Evolutionary conservation across 108 stramenopile species (phyloP), one percentile per base, ranked within the genome.

Genomic region (Nitzschia palea): DNA sequence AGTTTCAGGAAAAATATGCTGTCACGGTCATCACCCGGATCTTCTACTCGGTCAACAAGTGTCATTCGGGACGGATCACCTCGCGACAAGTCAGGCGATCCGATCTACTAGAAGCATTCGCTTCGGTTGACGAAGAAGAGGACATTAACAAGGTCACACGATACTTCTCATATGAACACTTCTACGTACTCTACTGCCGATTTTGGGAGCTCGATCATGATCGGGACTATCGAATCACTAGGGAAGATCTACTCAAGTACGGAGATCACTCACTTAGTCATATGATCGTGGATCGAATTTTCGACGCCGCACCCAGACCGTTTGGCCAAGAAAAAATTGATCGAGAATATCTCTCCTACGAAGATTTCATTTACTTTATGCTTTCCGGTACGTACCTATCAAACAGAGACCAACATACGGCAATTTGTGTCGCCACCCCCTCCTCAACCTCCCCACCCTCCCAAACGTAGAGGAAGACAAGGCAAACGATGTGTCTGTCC

Each of bases 351-450:
- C 62, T 97, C 32, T 80, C 85, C 15, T 99, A 98, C 77, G 96
- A 98, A 81, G 97, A 98, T 70, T 99, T 98, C 57, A 94, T 98
- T 47, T 99, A 93, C 78, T 98, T 99, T 77, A 97, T 99, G 95
- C 74, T 97, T 2, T 80, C 84, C 44, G 70, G 70, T 71, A 71
- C 6, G 70, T 35, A 5, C 5, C 48, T 50, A n/a, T 20, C n/a
- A n/a, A n/a, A n/a, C n/a, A n/a, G n/a, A n/a, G n/a, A n/a, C n/a
- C n/a, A n/a, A n/a, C n/a, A n/a, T n/a, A n/a, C n/a, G n/a, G n/a
- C n/a, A n/a, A n/a, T n/a, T n/a, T n/a, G n/a, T n/a, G n/a, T n/a
- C n/a, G n/a, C n/a, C n/a, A n/a, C n/a, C n/a, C n/a, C n/a, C n/a
- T n/a, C n/a, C n/a, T n/a, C n/a, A n/a, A n/a, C n/a, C n/a, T n/a